phyloP scores from a whole-genome alignment of 179 eudicot genomes.

The Spinacia oleracea region DNA sequence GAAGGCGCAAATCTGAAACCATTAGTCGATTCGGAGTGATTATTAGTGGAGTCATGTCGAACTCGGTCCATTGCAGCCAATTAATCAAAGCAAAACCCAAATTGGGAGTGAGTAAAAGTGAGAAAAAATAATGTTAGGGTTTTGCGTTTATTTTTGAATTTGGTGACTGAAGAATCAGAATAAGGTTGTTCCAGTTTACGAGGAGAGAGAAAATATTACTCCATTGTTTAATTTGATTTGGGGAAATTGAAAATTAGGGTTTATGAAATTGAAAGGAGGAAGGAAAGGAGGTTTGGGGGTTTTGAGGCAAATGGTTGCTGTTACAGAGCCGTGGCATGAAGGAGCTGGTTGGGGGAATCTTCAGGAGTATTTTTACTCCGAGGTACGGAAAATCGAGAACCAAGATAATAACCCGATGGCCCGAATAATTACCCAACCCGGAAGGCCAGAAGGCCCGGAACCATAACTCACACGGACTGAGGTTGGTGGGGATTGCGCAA shows the following conservation, averaged over 20 bases:
- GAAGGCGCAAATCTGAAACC: constrained; percentile 25
- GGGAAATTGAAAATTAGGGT: not conserved
- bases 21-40: constrained; percentile 20
- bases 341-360: not conserved
- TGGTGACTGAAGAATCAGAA: not conserved
- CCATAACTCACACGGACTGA: no score
- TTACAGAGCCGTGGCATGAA: not conserved
- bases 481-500: no score
- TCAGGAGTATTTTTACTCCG: not conserved
- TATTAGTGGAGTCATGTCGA: constrained; percentile 1
- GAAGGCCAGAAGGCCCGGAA: no score
- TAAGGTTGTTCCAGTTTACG: not conserved
- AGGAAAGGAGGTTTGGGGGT: not conserved
- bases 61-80: constrained; percentile 27
- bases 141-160: constrained; percentile 8
- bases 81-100: constrained; percentile 30
- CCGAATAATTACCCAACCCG: no score
- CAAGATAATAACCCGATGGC: not conserved
- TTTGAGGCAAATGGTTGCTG: not conserved
- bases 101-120: not conserved
- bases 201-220: not conserved
- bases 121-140: constrained; percentile 25
- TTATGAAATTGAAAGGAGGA: not conserved
- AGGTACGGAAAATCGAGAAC: not conserved
- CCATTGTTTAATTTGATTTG: not conserved